Percentiles rank a stretch among this genome's conserved stretches.
phyloP scores from a whole-genome alignment of 768 basidiomycete species.

The Pleurotus giganteus region DNA sequence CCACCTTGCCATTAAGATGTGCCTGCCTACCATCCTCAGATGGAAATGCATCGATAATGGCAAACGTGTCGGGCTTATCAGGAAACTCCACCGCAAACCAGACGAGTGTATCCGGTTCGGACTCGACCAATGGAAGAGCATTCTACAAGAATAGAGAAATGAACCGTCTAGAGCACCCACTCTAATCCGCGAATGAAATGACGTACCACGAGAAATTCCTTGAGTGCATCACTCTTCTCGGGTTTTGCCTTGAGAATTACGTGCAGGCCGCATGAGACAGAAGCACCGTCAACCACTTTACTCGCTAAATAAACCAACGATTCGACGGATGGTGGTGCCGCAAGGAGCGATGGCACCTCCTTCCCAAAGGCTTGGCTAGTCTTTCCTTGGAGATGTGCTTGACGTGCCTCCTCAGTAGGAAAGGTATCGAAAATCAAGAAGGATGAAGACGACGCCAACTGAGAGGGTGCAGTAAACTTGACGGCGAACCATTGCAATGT shows the following conservation, averaged over 20 bases:
- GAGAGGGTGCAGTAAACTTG: conserved; percentile 23
- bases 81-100: conserved; percentile 39
- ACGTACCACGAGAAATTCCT: conserved; percentile 34
- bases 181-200: neutral
- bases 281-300: conserved; percentile 20
- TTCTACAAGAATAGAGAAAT: conserved; percentile 17
- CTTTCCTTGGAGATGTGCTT: conserved; percentile 32
- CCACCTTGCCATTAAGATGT: conserved; percentile 33
- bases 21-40: conserved; percentile 27
- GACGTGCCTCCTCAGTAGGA: conserved; percentile 28
- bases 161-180: neutral
- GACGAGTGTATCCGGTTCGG: conserved; percentile 28
- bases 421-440: conserved; percentile 36
- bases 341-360: conserved; percentile 28
- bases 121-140: conserved; percentile 31
- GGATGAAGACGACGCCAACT: conserved; percentile 19
- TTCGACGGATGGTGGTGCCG: conserved; percentile 24
- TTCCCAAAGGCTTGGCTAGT: conserved; percentile 32
- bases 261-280: conserved; percentile 17
- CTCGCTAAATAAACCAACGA: conserved; percentile 28
- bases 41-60: conserved; percentile 36
- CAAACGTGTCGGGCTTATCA: conserved; percentile 33
- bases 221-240: conserved; percentile 31
- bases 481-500: conserved; percentile 39
- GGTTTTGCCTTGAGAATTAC: conserved; percentile 34